Evolutionary conservation across 371 early-diverging fungal species (phyloP).

Genomic region (Mortierella sp.): DNA sequence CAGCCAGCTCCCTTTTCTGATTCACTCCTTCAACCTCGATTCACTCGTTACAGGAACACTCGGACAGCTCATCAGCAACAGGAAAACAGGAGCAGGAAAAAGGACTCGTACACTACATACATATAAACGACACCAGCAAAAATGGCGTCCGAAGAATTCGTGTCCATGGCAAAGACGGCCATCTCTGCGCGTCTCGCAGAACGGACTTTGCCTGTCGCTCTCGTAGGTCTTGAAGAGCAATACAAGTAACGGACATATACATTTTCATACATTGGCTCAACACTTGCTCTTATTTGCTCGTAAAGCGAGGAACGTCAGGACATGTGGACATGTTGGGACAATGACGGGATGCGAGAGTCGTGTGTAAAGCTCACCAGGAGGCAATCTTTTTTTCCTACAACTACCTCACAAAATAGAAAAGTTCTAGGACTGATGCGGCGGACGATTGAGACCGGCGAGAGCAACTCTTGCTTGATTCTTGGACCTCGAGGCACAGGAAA

Average conservation of each 20-base stretch:
- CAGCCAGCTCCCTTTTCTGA: background rate
- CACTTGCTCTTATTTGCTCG: too few species aligned
- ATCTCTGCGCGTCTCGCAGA: conserved; percentile 65
- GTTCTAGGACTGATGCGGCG: conserved; percentile 67
- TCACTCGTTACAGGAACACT: background rate
- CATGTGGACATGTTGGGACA: background rate
- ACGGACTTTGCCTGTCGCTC: conserved; percentile 54
- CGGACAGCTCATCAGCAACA: background rate
- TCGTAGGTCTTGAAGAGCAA: conserved; percentile 74
- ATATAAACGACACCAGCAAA: conserved; percentile 4
- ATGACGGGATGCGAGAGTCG: background rate
- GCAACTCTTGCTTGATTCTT: conserved; percentile 82
- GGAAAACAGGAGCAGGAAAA: background rate
- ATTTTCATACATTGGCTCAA: background rate
- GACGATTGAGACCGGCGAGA: conserved; percentile 76
- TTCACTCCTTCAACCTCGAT: background rate
- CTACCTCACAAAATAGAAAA: conserved; percentile 35
- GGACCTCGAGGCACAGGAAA: conserved; percentile 87
- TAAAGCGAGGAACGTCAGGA: background rate
- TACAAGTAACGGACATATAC: conserved; percentile 59
- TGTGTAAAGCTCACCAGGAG: background rate
- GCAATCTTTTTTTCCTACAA: background rate
- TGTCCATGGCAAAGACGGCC: conserved; percentile 33
- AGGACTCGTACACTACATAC: background rate
- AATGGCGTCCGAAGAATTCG: conserved; percentile 21